Evolutionary conservation across 495 filamentous ascomycete genomes (phyloP).

Genomic region (Patellaria atrata): DNA sequence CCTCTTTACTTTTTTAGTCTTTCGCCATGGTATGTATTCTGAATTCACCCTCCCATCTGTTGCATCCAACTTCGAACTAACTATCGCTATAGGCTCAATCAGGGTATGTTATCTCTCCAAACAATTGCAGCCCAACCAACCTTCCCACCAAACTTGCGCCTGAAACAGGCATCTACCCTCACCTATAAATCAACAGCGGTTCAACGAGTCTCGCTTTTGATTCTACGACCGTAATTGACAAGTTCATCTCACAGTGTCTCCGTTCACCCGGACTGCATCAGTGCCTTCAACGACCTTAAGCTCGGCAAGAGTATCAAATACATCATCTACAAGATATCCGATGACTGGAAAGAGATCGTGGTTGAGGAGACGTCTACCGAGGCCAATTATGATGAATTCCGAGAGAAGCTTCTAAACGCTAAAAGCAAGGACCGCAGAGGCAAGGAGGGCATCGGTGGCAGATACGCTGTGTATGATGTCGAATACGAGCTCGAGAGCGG

Average conservation of each 20-base stretch:
- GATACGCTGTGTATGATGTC: slow-evolving; percentile 91
- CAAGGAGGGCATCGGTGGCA: slow-evolving; percentile 52
- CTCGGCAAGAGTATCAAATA: slow-evolving; percentile 77
- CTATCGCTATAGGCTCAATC: too few relatives aligned
- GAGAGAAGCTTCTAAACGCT: slow-evolving; percentile 59
- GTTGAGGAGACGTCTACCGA: slow-evolving; percentile 53
- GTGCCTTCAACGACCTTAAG: slow-evolving; percentile 80
- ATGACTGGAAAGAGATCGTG: slow-evolving; percentile 81
- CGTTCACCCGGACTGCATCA: slow-evolving; percentile 66
- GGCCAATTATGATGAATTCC: slow-evolving; percentile 41
- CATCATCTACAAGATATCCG: slow-evolving; percentile 93
- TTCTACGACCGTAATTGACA: too few relatives aligned
- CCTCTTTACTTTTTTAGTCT: too few relatives aligned
- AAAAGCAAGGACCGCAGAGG: slow-evolving; percentile 41
- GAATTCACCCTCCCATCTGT: too few relatives aligned
- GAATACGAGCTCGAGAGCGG: slow-evolving; percentile 63
- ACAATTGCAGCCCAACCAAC: too few relatives aligned
- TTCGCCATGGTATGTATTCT: too few relatives aligned
- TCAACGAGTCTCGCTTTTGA: too few relatives aligned
- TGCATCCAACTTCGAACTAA: too few relatives aligned
- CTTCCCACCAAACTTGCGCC: too few relatives aligned
- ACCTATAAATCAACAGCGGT: too few relatives aligned
- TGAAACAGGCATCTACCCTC: too few relatives aligned
- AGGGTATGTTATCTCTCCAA: too few relatives aligned
- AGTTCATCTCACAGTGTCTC: slow-evolving; percentile 57